phyloP scores from a whole-genome alignment of 371 early-diverging fungal species.

The Zychaea mexicana region DNA sequence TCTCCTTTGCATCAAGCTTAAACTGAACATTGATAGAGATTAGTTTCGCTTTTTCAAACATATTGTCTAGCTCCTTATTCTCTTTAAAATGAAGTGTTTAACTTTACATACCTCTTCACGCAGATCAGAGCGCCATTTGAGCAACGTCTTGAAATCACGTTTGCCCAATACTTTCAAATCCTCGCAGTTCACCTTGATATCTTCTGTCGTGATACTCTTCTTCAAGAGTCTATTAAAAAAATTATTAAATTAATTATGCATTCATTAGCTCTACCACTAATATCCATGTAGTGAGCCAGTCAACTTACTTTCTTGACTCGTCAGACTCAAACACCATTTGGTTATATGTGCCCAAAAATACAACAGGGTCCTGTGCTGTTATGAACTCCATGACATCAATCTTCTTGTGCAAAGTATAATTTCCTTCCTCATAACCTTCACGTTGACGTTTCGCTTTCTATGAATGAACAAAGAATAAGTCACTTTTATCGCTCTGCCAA shows the following conservation, averaged over 20 bases:
- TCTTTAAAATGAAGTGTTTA: slow-evolving; percentile 15
- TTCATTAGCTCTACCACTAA: neutral
- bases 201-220: slow-evolving; percentile 76
- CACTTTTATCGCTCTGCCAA: neutral
- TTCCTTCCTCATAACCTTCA: slow-evolving; percentile 97
- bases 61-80: too few species aligned
- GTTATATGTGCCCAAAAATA: slow-evolving; percentile 76
- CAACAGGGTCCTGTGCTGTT: slow-evolving; percentile 74
- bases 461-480: neutral
- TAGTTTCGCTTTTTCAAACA: neutral
- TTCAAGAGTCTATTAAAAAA: slow-evolving; percentile 41
- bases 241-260: too few species aligned
- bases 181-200: slow-evolving; percentile 74
- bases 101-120: slow-evolving; percentile 61
- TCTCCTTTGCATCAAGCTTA: slow-evolving; percentile 54
- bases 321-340: slow-evolving; percentile 73
- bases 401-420: slow-evolving; percentile 81
- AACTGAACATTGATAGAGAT: slow-evolving; percentile 24
- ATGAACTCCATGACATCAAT: slow-evolving; percentile 81
- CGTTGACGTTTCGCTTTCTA: slow-evolving; percentile 85
- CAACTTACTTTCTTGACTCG: slow-evolving; percentile 52
- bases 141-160: slow-evolving; percentile 85
- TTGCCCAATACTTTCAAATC: slow-evolving; percentile 95
- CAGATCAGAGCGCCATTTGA: slow-evolving; percentile 86
- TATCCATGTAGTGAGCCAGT: neutral